These are phyloP conservation scores for Peterozyma toletana DNA, from an alignment of 805 yeast species.

Conservation along the genomic window DNA sequence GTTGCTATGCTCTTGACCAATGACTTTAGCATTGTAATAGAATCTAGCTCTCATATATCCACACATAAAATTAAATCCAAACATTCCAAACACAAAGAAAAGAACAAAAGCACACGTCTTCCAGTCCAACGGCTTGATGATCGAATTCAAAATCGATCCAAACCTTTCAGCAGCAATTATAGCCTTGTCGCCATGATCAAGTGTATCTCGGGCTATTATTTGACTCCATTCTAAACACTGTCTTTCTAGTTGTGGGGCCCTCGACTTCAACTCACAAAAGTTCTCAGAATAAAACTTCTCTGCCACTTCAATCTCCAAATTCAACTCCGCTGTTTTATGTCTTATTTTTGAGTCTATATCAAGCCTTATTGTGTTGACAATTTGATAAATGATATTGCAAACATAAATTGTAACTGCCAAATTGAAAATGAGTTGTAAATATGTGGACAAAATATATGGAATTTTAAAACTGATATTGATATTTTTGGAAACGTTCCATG, in stretches of 20 bases:
- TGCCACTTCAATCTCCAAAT: conserved; percentile 49
- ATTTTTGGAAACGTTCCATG: conserved; percentile 38
- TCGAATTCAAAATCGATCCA: conserved; percentile 53
- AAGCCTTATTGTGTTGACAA: conserved; percentile 39
- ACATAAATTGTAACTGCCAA: conserved; percentile 36
- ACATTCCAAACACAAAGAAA: conserved; percentile 36
- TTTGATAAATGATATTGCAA: conserved; percentile 32
- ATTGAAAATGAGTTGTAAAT: conserved; percentile 51
- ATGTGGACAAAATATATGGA: conserved; percentile 53
- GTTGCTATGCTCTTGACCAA: no score
- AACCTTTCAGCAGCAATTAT: conserved; percentile 54
- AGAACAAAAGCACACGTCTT: conserved; percentile 44
- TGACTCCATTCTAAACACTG: conserved; percentile 56
- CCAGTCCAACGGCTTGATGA: conserved; percentile 61
- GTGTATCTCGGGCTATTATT: conserved; percentile 58
- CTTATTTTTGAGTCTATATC: conserved; percentile 50
- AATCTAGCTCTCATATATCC: conserved; percentile 58
- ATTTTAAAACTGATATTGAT: conserved; percentile 34
- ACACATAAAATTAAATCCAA: conserved; percentile 55
- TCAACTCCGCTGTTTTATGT: conserved; percentile 35
- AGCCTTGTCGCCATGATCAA: conserved; percentile 35
- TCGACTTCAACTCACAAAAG: conserved; percentile 45
- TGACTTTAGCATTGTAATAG: conserved; percentile 30
- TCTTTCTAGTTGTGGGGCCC: conserved; percentile 51
- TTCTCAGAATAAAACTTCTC: conserved; percentile 44